Base-by-base conservation (phyloP, 2,329 filamentous ascomycete species). In the Acarospora socialis region DNA sequence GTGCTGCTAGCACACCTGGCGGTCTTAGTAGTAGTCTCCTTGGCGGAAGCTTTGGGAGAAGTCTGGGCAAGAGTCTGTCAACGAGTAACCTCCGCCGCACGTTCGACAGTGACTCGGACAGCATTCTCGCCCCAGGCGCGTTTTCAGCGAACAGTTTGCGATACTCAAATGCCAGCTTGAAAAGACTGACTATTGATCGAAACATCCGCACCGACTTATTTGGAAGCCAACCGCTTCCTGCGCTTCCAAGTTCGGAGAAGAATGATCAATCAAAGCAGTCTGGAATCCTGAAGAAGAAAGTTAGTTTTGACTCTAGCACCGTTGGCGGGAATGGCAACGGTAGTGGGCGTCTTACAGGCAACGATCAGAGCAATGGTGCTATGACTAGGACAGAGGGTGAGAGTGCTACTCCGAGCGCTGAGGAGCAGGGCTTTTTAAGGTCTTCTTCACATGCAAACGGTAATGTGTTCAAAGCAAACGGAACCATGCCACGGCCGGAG, bases 141-240 rank as follows among this genome's bases (percentile, higher is more conserved):
- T 86, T 94, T 53, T 81, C 81, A 2, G 66, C 77, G 16, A 77
- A 70, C 12, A 66, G 65, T 35, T 65, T 69, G 21, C 71, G 77
- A 36, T 68, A 73, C 44, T 77, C 76, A 31, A 73, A 66, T 49
- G 68, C 68, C 29, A 81, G 70, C 50, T 72, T 93, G 45, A 94
- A 94, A 62, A 86, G 84, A 54, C 69, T 98, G 35, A 79, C 86
- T 32, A 94, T 98, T 52, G 92, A 94, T 56, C 77, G 83, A 41
- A 79, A 77, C 43, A 66, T 98, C 51, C 72, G 81, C 33, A 84
- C 60, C 15, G 65, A 74, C 39, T 54, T 76, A 2, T 76, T 77
- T 46, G 51, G 47, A 19, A 53, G 55, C 19, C 57, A 58, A 29
- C 48, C 55, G 16, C 36, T 53, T 25, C 48, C 50, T 35, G 50